Percentiles rank a stretch among this genome's conserved stretches.
Evolutionary conservation across 1,139 yeast species (phyloP).

Genomic region (Suhomyces kunorum): DNA sequence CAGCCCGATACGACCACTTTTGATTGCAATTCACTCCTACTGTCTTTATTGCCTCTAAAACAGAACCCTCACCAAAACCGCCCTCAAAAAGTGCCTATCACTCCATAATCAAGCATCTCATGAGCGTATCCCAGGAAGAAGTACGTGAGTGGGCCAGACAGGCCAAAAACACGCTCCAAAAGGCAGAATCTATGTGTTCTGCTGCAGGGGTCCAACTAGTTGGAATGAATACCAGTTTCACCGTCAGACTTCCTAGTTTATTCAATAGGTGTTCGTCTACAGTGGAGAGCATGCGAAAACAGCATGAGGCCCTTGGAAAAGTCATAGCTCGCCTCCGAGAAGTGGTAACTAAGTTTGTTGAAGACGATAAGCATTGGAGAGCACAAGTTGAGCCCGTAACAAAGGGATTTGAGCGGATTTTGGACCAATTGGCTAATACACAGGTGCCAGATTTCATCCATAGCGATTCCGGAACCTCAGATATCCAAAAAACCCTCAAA

Average conservation of each 20-base stretch:
- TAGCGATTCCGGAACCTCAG: neutral
- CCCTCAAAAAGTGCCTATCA: neutral
- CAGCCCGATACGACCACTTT: too few relatives aligned
- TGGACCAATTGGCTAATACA: constrained; percentile 22
- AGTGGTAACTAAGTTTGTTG: constrained; percentile 16
- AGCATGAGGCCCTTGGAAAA: constrained; percentile 17
- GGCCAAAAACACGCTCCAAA: constrained; percentile 32
- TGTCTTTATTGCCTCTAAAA: too few relatives aligned
- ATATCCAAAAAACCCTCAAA: constrained; percentile 16
- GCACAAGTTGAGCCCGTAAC: constrained; percentile 26
- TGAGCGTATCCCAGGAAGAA: constrained; percentile 9
- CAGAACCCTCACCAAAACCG: neutral
- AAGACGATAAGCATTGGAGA: constrained; percentile 15
- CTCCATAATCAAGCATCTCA: neutral
- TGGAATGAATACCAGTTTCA: constrained; percentile 25
- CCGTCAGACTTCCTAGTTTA: constrained; percentile 25
- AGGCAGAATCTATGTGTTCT: constrained; percentile 35
- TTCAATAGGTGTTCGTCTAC: constrained; percentile 22
- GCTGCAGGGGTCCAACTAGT: constrained; percentile 36
- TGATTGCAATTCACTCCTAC: too few relatives aligned
- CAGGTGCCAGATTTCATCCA: constrained; percentile 3
- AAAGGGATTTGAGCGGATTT: constrained; percentile 28
- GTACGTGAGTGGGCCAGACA: constrained; percentile 29
- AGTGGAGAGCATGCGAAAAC: constrained; percentile 23
- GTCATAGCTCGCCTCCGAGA: constrained; percentile 19